Base-by-base conservation (phyloP, 164 flowering plant genomes). In the Amborella trichopoda region DNA sequence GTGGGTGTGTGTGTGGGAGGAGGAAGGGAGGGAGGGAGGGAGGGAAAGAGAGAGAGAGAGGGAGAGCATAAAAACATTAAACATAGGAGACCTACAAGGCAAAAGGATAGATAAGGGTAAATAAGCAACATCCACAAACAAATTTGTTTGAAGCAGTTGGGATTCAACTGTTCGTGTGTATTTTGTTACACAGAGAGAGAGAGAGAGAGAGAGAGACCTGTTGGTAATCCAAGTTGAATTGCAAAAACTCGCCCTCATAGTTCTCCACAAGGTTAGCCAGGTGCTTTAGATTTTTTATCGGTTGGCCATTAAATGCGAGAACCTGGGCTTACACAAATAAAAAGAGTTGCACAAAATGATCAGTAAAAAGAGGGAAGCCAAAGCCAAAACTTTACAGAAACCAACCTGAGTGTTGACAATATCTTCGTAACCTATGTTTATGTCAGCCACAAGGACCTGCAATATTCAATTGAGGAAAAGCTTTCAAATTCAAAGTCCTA, bases 361-460 rank as follows among this genome's bases (percentile, higher is more conserved):
- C n/a, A n/a, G n/a, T n/a, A n/a, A n/a, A n/a, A n/a, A n/a, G n/a
- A n/a, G n/a, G n/a, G n/a, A 13, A 28, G 16, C 16, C 4, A 1
- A 16, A 52, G 18, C 19, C 3, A 28, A 11, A 6, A 6, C 17
- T 28, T 28, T 4, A 13, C n/a, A 26, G 6, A 9, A 44, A 3
- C 55, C 23, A 21, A 87, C 94, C 94, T 88, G 93, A 27, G 89
- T 84, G 60, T 88, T 84, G 24, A 87, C 96, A 53, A 87, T 79
- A 23, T 83, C 94, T 52, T 81, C 96, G 43, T 83, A 87, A 17
- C 96, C 96, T 30, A 83, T 81, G 51, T 83, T 87, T 53, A 87
- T 83, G 58, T 83, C 94, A 50, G 96, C 79, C 40, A 75, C 97
- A 51, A 84, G 87, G 20, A 84, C 97, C 97, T 84, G 46, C 8